A percentile compares a stretch with the other conserved stretches of the same genome.
Evolutionary conservation across 2,329 filamentous ascomycete genomes (phyloP).

Genomic region (Ceratocystis alfenasii): DNA sequence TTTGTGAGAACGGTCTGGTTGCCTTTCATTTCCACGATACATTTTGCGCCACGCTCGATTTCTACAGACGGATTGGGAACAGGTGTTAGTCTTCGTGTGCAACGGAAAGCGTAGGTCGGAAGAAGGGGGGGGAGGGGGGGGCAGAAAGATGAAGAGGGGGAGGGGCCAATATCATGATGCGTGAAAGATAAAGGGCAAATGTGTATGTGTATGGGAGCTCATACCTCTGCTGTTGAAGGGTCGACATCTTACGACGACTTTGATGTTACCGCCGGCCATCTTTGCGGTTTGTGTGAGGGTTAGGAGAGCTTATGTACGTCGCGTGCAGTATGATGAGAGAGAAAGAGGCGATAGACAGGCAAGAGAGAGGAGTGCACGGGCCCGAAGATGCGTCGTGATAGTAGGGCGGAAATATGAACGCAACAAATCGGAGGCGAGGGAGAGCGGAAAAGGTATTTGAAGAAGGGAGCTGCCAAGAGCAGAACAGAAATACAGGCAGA

Average conservation of each 20-base stretch:
- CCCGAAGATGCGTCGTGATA: background rate
- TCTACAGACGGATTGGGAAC: slow-evolving; percentile 40
- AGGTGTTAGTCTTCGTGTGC: background rate
- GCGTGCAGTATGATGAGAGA: no score
- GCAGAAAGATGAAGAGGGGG: background rate
- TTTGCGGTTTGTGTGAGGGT: slow-evolving; percentile 8
- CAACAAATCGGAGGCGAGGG: background rate
- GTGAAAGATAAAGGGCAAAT: slow-evolving; percentile 1
- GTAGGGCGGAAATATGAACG: background rate
- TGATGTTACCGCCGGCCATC: slow-evolving; percentile 76
- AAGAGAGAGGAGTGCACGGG: background rate
- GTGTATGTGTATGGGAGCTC: slow-evolving; percentile 23
- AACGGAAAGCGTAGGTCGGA: no score
- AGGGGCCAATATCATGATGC: background rate
- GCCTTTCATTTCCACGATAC: slow-evolving; percentile 93
- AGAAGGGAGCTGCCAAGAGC: no score
- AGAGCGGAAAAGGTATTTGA: no score
- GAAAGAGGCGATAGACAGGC: background rate
- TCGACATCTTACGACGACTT: slow-evolving; percentile 94
- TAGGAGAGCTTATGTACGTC: background rate
- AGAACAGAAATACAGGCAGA: no score
- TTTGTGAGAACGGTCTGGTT: slow-evolving; percentile 76
- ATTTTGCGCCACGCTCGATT: slow-evolving; percentile 83
- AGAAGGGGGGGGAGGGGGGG: background rate
- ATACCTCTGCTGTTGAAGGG: slow-evolving; percentile 92